Conservation (phyloP, 2,329 filamentous ascomycete species). For the Alternaria atra region DNA sequence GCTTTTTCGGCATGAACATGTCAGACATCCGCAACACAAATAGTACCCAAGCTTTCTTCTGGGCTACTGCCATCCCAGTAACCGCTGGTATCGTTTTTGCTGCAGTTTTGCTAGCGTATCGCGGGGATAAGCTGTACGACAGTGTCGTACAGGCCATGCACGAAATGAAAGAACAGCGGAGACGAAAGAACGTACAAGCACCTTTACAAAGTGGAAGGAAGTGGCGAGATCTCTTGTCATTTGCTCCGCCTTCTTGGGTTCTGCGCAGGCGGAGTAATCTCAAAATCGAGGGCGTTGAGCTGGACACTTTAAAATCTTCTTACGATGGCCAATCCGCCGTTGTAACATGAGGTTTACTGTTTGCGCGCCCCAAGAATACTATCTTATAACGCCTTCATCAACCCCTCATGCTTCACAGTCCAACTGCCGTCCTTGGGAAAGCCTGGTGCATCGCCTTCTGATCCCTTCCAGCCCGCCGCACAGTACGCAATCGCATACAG, state of each 20-base stretch:
- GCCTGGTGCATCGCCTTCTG: slow-evolving; percentile 42
- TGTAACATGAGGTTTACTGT: no score
- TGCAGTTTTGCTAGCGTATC: slow-evolving; percentile 11
- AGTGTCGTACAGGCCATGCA: neutral
- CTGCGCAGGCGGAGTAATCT: neutral
- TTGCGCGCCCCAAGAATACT: neutral
- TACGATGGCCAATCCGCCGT: no score
- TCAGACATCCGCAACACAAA: slow-evolving; percentile 22
- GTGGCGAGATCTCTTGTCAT: neutral
- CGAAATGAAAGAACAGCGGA: neutral
- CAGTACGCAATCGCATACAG: slow-evolving; percentile 63
- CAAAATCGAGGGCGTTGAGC: no score
- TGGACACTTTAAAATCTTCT: no score
- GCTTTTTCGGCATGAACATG: slow-evolving; percentile 32
- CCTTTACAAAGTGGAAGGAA: neutral
- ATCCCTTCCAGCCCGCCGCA: slow-evolving; percentile 63
- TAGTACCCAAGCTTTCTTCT: slow-evolving; percentile 23
- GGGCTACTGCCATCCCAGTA: slow-evolving; percentile 23
- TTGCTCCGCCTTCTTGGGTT: neutral
- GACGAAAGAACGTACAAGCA: neutral
- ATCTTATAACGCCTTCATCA: slow-evolving; percentile 27
- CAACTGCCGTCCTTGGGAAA: slow-evolving; percentile 34
- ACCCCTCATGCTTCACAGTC: slow-evolving; percentile 34
- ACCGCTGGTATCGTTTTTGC: slow-evolving; percentile 8
- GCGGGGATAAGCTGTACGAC: slow-evolving; percentile 9